A percentile compares a stretch with the other conserved stretches of the same genome.
Evolutionary conservation across 2,329 filamentous ascomycete species (phyloP).

Genomic region (Aureobasidium sp.): DNA sequence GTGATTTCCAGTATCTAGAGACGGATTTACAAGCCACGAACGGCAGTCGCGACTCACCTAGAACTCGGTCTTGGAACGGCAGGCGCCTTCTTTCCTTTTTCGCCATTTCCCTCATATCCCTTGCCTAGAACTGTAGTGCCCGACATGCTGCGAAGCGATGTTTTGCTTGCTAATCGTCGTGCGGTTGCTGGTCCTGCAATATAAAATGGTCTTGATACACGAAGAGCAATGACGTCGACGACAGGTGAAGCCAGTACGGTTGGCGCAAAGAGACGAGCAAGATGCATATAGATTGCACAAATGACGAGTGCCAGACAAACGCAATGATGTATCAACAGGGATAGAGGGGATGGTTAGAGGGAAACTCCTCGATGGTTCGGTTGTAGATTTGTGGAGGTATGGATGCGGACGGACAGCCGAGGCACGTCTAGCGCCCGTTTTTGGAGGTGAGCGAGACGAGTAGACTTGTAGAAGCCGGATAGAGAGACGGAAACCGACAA

Average conservation of each 20-base stretch:
- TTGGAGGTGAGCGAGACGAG: not conserved
- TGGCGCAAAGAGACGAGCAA: conserved; percentile 5
- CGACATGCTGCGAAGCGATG: not conserved
- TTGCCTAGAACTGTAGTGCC: not conserved
- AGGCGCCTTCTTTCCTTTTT: conserved; percentile 32
- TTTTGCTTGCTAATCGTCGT: not conserved
- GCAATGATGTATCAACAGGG: not conserved
- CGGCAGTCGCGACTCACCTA: conserved; percentile 37
- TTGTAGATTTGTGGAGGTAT: not conserved
- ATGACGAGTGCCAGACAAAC: not conserved
- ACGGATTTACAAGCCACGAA: not conserved
- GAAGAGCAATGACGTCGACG: conserved; percentile 1
- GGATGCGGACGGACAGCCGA: conserved; percentile 9
- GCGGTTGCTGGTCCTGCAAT: not conserved
- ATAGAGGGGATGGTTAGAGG: not conserved
- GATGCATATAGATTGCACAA: not conserved
- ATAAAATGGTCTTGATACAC: not conserved
- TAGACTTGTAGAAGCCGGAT: too few relatives aligned
- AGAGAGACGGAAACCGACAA: too few relatives aligned
- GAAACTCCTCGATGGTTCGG: not conserved
- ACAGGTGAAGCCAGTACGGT: not conserved
- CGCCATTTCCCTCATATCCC: not conserved
- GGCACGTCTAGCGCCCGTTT: conserved; percentile 6
- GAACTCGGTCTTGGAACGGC: conserved; percentile 56
- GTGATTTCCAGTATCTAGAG: not conserved